Evolutionary conservation across 164 flowering plant genomes (phyloP).

Genomic region (Saururus chinensis): DNA sequence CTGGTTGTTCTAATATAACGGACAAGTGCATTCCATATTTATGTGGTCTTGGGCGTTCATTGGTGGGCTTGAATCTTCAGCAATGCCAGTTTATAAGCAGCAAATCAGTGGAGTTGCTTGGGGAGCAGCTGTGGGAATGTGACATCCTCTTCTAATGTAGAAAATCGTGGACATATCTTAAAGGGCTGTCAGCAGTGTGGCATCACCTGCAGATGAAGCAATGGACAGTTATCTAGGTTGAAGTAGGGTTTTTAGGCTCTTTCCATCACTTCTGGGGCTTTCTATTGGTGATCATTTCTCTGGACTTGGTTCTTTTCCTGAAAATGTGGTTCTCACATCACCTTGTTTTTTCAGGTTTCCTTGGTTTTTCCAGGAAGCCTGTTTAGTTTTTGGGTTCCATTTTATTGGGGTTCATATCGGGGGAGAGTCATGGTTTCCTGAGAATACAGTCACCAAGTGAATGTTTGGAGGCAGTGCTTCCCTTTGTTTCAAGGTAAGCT

Average conservation of each 20-base stretch:
- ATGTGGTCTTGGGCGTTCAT: constrained; percentile 35
- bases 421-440: not conserved
- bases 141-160: constrained; percentile 48
- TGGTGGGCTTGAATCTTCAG: constrained; percentile 65
- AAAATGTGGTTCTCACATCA: constrained; percentile 16
- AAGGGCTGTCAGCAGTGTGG: not conserved
- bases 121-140: constrained; percentile 50
- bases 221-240: constrained; percentile 12
- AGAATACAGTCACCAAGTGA: constrained; percentile 6
- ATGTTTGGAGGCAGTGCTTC: constrained; percentile 2
- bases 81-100: constrained; percentile 47
- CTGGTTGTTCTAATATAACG: constrained; percentile 52
- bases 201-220: constrained; percentile 1
- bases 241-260: constrained; percentile 20
- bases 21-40: constrained; percentile 41
- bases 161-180: not conserved
- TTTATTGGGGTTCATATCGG: constrained; percentile 12
- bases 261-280: constrained; percentile 10
- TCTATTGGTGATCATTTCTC: not conserved
- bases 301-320: constrained; percentile 22
- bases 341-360: constrained; percentile 55
- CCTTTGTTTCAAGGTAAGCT: constrained; percentile 6
- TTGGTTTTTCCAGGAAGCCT: constrained; percentile 10
- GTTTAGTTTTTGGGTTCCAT: constrained; percentile 11
- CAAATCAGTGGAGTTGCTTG: constrained; percentile 32